Percentiles rank a stretch among this genome's conserved stretches.
phyloP scores from a whole-genome alignment of 2,329 filamentous ascomycete genomes.

The Phialemonium atrogriseum region DNA sequence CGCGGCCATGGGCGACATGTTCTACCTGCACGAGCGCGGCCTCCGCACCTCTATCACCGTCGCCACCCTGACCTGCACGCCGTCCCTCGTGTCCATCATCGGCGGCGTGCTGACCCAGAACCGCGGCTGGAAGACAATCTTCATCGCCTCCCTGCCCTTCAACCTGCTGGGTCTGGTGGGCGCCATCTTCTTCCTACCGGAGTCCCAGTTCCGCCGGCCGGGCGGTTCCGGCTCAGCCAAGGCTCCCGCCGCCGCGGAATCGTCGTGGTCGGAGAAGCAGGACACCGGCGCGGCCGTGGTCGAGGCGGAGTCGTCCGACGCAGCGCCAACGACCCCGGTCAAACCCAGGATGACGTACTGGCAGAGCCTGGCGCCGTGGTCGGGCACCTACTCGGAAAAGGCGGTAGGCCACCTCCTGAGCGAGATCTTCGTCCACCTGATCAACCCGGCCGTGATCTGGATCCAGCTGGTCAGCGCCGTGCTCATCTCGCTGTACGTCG shows the following conservation, averaged over 20 bases:
- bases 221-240: too few species aligned
- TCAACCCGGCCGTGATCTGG: constrained; percentile 14
- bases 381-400: constrained; percentile 8
- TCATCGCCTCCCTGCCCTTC: constrained; percentile 20
- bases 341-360: constrained; percentile 3
- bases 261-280: constrained; percentile 1
- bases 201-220: constrained; percentile 15
- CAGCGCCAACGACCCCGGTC: not conserved
- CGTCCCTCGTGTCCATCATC: constrained; percentile 19
- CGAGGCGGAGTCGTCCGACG: constrained; percentile 1
- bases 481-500: constrained; percentile 11
- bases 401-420: constrained; percentile 9
- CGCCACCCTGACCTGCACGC: constrained; percentile 20
- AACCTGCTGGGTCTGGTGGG: constrained; percentile 15
- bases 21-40: constrained; percentile 22
- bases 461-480: constrained; percentile 14
- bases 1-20: constrained; percentile 23
- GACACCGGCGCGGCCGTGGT: not conserved
- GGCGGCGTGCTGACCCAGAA: constrained; percentile 18
- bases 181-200: constrained; percentile 19
- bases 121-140: constrained; percentile 19
- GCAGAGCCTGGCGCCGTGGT: constrained; percentile 4
- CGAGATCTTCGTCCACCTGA: constrained; percentile 11
- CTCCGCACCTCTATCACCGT: constrained; percentile 21
- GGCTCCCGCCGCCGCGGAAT: not conserved